phyloP scores from a whole-genome alignment of 495 filamentous ascomycete species.

The Evernia prunastri region DNA sequence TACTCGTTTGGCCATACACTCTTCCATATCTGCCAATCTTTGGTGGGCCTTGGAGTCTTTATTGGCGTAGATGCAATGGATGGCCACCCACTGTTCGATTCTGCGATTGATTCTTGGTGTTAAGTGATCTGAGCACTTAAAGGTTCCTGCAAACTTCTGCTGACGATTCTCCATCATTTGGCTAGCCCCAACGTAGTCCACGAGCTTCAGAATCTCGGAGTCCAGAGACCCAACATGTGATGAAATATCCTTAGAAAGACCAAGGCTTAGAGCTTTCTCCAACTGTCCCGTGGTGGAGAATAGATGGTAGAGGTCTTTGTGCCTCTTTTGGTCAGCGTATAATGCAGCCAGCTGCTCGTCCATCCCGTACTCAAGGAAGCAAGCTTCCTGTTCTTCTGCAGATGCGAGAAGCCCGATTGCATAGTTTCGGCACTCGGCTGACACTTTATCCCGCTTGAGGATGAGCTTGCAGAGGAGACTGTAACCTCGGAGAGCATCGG shows the following conservation, averaged over 20 bases:
- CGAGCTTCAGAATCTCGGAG: constrained; percentile 4
- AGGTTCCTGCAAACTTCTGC: neutral
- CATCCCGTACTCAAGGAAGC: constrained; percentile 33
- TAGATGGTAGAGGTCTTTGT: constrained; percentile 11
- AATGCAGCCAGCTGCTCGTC: constrained; percentile 24
- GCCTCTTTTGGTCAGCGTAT: constrained; percentile 1
- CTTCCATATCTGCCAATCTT: neutral
- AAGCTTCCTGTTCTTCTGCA: constrained; percentile 23
- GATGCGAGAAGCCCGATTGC: constrained; percentile 29
- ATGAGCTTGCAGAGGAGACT: constrained; percentile 28
- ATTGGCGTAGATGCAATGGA: neutral
- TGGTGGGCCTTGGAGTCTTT: neutral
- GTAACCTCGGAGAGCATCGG: constrained; percentile 7
- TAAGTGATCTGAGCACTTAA: neutral
- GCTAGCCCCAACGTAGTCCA: constrained; percentile 1
- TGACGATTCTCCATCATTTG: neutral
- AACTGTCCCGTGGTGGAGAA: constrained; percentile 16
- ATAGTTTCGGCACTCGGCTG: constrained; percentile 12
- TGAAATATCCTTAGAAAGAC: constrained; percentile 13
- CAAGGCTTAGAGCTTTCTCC: constrained; percentile 19
- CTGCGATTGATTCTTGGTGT: neutral
- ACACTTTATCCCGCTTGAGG: constrained; percentile 30
- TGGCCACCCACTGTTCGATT: neutral
- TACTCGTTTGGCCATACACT: neutral
- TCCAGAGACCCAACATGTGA: constrained; percentile 2